Evolutionary conservation across 306 rosid genomes (phyloP), one percentile per base, ranked within the genome.

Genomic region (Nissolia schottii): DNA sequence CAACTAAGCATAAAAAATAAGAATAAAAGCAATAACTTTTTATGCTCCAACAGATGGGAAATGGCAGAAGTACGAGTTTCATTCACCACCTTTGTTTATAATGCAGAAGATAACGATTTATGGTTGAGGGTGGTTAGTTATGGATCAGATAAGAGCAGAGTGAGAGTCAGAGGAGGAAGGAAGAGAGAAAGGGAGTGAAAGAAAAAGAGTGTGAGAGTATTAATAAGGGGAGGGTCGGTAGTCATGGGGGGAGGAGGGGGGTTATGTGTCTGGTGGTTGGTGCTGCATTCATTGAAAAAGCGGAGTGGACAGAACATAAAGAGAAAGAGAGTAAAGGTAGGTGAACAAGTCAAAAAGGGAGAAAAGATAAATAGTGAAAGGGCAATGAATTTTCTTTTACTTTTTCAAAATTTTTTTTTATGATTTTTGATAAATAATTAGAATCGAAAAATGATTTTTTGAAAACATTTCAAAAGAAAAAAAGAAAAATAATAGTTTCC

Each of bases 261-360:
- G n/a, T n/a, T n/a, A n/a, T n/a, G n/a, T n/a, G n/a, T n/a, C 19
- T 8, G 67, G 38, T 71, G 74, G 73, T 77, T 71, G 74, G 73
- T 77, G 80, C 48, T 71, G 92, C 89, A 88, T 86, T 90, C 77
- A 90, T 79, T 86, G 87, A 85, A 66, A 82, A 77, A 74, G 85
- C 81, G 74, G 84, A 35, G 46, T 23, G 56, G 74, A 80, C 75
- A 79, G 65, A 45, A 32, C 66, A 25, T 53, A 54, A 20, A 82
- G 75, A 19, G 46, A 65, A 15, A 68, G 61, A 27, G 49, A 22
- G 5, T 46, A 4, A 37, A 55, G 35, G 64, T 38, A 5, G n/a
- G 12, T 37, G 31, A 23, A 12, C 63, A 48, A 20, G 69, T 64
- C 74, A 78, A 75, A 40, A 73, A 73, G n/a, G n/a, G 71, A 23